These are phyloP conservation scores for Coemansia sp. DNA, from an alignment of 192 early-diverging fungal genomes.

Conservation along the genomic window DNA sequence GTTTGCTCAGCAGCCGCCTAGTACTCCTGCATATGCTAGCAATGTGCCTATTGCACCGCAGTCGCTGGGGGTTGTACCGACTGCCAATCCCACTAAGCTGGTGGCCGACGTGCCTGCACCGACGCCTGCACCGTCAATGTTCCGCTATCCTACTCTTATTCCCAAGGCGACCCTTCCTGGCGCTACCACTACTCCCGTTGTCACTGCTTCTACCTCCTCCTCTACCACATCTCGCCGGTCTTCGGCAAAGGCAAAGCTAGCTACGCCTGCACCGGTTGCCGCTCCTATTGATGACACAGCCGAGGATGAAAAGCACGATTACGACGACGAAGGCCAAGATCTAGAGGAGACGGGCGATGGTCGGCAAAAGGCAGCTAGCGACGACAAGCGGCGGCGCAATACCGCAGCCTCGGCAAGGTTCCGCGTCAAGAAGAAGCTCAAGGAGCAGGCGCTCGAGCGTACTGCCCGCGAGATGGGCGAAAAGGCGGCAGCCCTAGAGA, in stretches of 20 bases:
- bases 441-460: slow-evolving; percentile 82
- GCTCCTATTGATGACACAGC: background rate
- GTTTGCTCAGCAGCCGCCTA: slow-evolving; percentile 21
- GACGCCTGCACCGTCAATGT: slow-evolving; percentile 1
- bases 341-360: background rate
- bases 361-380: slow-evolving; percentile 56
- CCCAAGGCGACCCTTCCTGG: slow-evolving; percentile 20
- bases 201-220: background rate
- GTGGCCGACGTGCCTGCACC: slow-evolving; percentile 26
- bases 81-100: slow-evolving; percentile 5
- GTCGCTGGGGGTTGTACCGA: background rate
- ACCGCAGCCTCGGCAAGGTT: slow-evolving; percentile 94
- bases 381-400: slow-evolving; percentile 92
- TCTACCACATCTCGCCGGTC: slow-evolving; percentile 5
- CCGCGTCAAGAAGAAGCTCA: slow-evolving; percentile 91
- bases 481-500: slow-evolving; percentile 71
- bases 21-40: slow-evolving; percentile 14
- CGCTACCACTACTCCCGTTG: background rate
- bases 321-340: slow-evolving; percentile 7
- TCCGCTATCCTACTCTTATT: slow-evolving; percentile 27
- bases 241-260: slow-evolving; percentile 13
- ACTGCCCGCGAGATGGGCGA: slow-evolving; percentile 74
- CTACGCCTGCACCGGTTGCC: background rate
- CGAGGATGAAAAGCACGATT: slow-evolving; percentile 2
- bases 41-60: slow-evolving; percentile 27